Percentiles rank a stretch among this genome's conserved stretches.
Conservation (phyloP, 352 stramenopile genomes). For the Globisporangium rhizosaccharum region DNA sequence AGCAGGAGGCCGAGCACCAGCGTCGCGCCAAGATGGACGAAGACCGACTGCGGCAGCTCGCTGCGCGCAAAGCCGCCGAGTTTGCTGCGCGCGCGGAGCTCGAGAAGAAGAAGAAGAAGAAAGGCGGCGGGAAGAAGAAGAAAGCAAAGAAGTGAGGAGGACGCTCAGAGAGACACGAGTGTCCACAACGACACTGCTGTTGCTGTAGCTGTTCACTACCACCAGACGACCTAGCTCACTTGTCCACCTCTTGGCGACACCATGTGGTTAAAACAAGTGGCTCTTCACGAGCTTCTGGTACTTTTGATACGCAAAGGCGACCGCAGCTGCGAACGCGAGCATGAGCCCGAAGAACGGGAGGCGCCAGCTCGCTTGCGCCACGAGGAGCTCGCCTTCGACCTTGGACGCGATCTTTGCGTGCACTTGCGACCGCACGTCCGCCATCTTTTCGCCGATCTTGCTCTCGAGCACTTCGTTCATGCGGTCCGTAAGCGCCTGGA, state of each 20-base stretch:
- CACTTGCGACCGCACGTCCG: conserved; percentile 50
- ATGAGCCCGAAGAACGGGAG: conserved; percentile 78
- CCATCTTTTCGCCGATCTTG: conserved; percentile 70
- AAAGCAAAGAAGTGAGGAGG: conserved; percentile 15
- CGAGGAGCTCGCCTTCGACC: conserved; percentile 63
- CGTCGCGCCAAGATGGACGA: conserved; percentile 52
- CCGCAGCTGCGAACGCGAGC: conserved; percentile 41
- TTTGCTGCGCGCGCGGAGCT: conserved; percentile 66
- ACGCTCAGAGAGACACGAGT: too few relatives aligned
- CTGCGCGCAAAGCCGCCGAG: conserved; percentile 63
- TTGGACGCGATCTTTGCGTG: conserved; percentile 63
- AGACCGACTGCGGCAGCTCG: conserved; percentile 58
- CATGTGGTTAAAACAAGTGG: conserved; percentile 49
- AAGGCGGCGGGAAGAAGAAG: conserved; percentile 47
- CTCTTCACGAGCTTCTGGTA: conserved; percentile 85
- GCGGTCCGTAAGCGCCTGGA: conserved; percentile 60
- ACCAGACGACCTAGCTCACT: too few relatives aligned
- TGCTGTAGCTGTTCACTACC: too few relatives aligned
- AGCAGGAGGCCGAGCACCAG: conserved; percentile 44
- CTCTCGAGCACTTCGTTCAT: conserved; percentile 69
- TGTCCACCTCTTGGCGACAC: too few relatives aligned
- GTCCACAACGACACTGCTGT: too few relatives aligned
- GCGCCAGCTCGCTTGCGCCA: conserved; percentile 63
- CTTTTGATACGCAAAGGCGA: conserved; percentile 78
- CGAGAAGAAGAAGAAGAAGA: conserved; percentile 71